These are phyloP conservation scores for Sphagnum tenellum DNA, from an alignment of 225 moss, liverwort and hornwort genomes.

Conservation along the genomic window DNA sequence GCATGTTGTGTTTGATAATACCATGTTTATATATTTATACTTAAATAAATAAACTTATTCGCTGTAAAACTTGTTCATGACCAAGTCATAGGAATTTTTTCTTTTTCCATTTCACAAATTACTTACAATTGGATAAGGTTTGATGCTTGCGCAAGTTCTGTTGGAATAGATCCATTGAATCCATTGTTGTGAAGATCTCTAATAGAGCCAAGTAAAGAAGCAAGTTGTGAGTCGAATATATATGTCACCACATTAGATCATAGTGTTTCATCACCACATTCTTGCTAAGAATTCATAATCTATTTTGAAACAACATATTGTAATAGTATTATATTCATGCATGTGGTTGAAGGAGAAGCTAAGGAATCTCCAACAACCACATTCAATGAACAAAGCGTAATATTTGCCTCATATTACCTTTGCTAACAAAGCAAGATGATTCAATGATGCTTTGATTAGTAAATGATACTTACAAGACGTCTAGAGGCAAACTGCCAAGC, in stretches of 20 bases:
- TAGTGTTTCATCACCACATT: too few species aligned
- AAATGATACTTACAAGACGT: conserved; percentile 7
- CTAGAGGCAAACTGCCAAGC: conserved; percentile 14
- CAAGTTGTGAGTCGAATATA: background rate
- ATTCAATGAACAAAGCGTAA: background rate
- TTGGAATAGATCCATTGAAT: conserved; percentile 13
- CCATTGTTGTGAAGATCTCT: conserved; percentile 15
- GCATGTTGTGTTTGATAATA: background rate
- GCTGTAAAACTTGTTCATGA: background rate
- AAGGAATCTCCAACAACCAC: background rate
- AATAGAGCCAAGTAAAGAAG: background rate
- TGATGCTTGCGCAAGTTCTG: conserved; percentile 5
- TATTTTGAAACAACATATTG: background rate
- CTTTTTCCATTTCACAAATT: background rate
- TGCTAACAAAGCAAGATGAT: background rate
- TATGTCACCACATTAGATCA: background rate
- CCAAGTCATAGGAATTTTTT: background rate
- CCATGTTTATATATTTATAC: background rate
- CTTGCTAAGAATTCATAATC: too few species aligned
- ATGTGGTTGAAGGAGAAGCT: background rate
- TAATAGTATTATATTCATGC: background rate
- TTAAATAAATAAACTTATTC: conserved; percentile 3
- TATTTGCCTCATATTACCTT: background rate
- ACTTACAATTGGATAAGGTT: conserved; percentile 5
- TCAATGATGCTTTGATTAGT: background rate